Evolutionary conservation across 345 rosid species (phyloP), one percentile per base, ranked within the genome.

Genomic region (Cardiospermum halicacabum): DNA sequence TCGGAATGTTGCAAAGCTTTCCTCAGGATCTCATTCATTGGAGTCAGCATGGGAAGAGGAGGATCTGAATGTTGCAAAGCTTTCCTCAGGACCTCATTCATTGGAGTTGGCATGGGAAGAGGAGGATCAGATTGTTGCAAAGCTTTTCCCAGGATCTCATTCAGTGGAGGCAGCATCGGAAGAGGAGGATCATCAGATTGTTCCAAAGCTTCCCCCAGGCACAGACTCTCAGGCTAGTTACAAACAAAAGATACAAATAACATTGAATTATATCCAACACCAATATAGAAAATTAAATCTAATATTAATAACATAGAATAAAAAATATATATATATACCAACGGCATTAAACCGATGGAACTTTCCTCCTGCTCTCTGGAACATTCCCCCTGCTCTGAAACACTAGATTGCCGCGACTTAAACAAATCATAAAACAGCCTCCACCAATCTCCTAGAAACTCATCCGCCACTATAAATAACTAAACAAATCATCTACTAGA

Each of bases 391-490:
- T 24, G 37, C 26, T 19, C 19, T 31, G 10, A 25, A 58, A 24
- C 34, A 32, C 22, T 16, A 16, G 3, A 21, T 12, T 58, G 51
- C 53, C 27, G n/a, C 37, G 40, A 6, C 11, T 2, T 12, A 34
- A 16, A 68, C 27, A 36, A n/a, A 28, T 68, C 71, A 36, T 37
- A 49, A 31, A 58, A 68, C 26, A 50, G 6, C 28, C 16, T 16
- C 71, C 71, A 68, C 65, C 71, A 68, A 28, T 68, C 65, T 4
- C 37, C 51, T 51, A 68, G 43, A 58, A 58, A 68, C 19, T 65
- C 71, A 4, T 50, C 65, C 1, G 37, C 51, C 37, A 50, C 25
- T n/a, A 56, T 68, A 64, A 25, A 59, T 24, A 12, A 30, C 71
- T 68, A 37, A 47, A 56, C 0, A 22, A 53, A 11, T 4, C 22